phyloP scores from a whole-genome alignment of 1,139 yeast species.

The Magnusiomyces starmeri region DNA sequence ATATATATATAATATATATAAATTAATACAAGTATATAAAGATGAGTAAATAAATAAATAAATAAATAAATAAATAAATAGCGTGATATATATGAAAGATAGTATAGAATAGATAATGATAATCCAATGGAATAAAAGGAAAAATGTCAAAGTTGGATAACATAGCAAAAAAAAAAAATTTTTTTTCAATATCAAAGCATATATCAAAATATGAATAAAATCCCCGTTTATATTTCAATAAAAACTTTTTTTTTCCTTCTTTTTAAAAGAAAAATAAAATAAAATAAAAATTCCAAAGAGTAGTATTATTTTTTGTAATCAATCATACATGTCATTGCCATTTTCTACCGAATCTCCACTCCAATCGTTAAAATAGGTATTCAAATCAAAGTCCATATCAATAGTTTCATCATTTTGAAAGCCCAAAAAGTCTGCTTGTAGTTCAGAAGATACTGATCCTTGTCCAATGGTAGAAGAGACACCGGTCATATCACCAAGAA shows the following conservation, averaged over 20 bases:
- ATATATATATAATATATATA: too few relatives aligned
- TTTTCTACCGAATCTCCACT: slow-evolving; percentile 4
- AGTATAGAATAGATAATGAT: background rate
- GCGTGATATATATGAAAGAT: background rate
- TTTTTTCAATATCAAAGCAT: too few relatives aligned
- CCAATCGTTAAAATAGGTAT: background rate
- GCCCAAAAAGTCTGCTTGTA: background rate
- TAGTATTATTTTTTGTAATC: background rate
- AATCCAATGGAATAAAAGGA: background rate
- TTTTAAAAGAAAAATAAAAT: background rate
- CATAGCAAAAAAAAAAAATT: background rate
- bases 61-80: background rate
- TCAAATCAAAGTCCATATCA: slow-evolving; percentile 4
- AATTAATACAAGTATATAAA: too few relatives aligned
- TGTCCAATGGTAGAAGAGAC: background rate
- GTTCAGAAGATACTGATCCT: background rate
- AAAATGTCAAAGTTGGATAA: background rate
- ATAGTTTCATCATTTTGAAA: background rate
- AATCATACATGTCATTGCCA: background rate
- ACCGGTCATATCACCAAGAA: background rate
- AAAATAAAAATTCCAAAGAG: background rate
- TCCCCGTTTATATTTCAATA: background rate
- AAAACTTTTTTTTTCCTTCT: background rate
- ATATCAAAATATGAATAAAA: too few relatives aligned
- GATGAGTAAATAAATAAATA: too few relatives aligned